phyloP scores from a whole-genome alignment of 2,329 filamentous ascomycete genomes.

The Biscogniauxia mediterranea region DNA sequence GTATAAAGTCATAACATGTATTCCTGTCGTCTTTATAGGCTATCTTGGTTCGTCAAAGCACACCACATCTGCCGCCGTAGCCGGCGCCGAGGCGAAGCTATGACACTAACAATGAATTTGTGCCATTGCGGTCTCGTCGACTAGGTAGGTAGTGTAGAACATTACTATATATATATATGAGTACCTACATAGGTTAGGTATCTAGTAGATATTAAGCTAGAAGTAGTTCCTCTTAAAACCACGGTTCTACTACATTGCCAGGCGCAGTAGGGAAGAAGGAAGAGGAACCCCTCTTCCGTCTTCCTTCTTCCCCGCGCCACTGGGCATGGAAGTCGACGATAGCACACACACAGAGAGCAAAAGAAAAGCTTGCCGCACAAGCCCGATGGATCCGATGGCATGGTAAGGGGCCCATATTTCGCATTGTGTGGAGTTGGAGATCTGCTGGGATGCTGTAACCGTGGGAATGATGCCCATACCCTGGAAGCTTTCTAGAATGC shows the following conservation, averaged over 20 bases:
- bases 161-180: neutral
- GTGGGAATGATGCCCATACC: constrained; percentile 17
- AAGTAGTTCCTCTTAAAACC: too few species aligned
- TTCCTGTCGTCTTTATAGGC: neutral
- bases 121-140: neutral
- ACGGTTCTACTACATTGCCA: too few species aligned
- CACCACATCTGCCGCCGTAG: neutral
- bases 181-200: too few species aligned
- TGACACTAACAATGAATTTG: too few species aligned
- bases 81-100: too few species aligned
- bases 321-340: constrained; percentile 12
- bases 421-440: constrained; percentile 26
- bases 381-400: constrained; percentile 29
- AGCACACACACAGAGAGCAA: neutral
- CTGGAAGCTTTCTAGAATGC: constrained; percentile 21
- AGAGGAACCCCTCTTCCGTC: too few species aligned
- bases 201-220: too few species aligned
- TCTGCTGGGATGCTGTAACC: constrained; percentile 26
- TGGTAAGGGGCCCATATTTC: constrained; percentile 28
- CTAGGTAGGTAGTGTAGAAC: too few species aligned
- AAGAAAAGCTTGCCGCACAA: constrained; percentile 21
- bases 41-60: neutral
- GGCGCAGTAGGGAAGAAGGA: neutral
- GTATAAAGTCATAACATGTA: neutral
- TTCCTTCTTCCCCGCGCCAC: neutral